Percentiles rank a stretch among this genome's conserved stretches.
phyloP scores from a whole-genome alignment of 1,139 yeast species.

The Pichia sp. region DNA sequence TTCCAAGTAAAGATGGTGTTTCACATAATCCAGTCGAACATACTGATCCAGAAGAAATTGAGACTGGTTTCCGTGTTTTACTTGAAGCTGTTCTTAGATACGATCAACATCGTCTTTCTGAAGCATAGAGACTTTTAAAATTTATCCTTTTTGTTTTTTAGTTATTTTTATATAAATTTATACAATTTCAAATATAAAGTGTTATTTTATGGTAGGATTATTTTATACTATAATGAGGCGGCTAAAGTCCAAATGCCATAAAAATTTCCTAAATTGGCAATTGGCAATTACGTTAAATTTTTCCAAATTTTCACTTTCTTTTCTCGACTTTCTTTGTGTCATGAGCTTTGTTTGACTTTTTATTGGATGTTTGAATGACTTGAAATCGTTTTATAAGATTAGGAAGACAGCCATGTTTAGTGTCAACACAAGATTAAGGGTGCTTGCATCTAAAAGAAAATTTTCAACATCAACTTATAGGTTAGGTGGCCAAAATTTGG shows the following conservation, averaged over 20 bases:
- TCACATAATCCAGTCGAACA: slow-evolving; percentile 66
- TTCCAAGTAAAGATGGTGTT: slow-evolving; percentile 65
- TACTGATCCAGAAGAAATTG: slow-evolving; percentile 55
- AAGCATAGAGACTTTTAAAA: neutral
- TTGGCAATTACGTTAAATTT: neutral
- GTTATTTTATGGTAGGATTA: no score
- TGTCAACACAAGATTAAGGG: slow-evolving; percentile 6
- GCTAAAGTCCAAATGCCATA: neutral
- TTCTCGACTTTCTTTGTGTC: neutral
- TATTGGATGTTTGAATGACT: neutral
- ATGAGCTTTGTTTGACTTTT: neutral
- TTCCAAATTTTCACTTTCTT: neutral
- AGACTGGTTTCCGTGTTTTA: slow-evolving; percentile 52
- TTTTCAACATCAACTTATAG: slow-evolving; percentile 16
- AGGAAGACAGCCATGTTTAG: slow-evolving; percentile 6
- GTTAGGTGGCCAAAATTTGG: slow-evolving; percentile 64
- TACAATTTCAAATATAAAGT: neutral
- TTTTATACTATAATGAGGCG: neutral
- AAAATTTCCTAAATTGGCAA: neutral
- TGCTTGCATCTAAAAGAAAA: slow-evolving; percentile 4
- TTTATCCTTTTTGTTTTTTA: neutral
- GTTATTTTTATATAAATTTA: neutral
- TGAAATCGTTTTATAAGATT: neutral
- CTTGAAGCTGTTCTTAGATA: slow-evolving; percentile 53
- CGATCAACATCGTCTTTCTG: slow-evolving; percentile 32